phyloP scores from a whole-genome alignment of 495 filamentous ascomycete genomes.

The Penicillium herquei region DNA sequence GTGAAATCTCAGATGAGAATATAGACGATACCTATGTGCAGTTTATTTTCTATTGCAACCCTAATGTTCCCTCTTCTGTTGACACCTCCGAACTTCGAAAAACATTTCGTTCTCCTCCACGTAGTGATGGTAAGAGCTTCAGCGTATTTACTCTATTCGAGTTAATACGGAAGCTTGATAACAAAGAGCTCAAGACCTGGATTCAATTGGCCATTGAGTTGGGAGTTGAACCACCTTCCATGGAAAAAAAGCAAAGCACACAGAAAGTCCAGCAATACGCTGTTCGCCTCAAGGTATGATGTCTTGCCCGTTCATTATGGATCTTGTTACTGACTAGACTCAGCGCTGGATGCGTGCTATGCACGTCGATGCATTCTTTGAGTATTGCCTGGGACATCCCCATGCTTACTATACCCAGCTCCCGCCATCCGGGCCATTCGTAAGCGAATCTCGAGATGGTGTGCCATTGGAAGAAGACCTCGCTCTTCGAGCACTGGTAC shows the following conservation, averaged over 20 bases:
- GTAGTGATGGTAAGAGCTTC: constrained; percentile 90
- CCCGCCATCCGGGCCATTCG: constrained; percentile 58
- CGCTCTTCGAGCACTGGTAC: constrained; percentile 82
- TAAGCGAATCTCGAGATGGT: constrained; percentile 73
- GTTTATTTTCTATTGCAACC: constrained; percentile 93
- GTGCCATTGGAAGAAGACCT: constrained; percentile 91
- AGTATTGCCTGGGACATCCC: constrained; percentile 76
- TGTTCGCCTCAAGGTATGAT: constrained; percentile 80
- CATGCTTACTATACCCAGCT: constrained; percentile 85
- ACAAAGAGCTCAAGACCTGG: constrained; percentile 95
- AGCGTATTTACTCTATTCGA: constrained; percentile 79
- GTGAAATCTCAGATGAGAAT: constrained; percentile 65
- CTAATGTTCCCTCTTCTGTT: constrained; percentile 65
- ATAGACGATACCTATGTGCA: constrained; percentile 85
- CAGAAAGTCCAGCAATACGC: constrained; percentile 99
- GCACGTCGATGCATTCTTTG: constrained; percentile 97
- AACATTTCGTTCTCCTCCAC: constrained; percentile 79
- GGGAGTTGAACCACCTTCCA: constrained; percentile 83
- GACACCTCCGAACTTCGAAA: constrained; percentile 74
- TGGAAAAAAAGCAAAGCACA: constrained; percentile 84
- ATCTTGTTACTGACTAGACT: constrained; percentile 11
- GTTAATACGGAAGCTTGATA: constrained; percentile 77
- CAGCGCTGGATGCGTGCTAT: constrained; percentile 98
- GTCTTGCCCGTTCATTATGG: neutral
- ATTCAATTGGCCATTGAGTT: constrained; percentile 84